These are phyloP conservation scores for Astrothelium subdiscretum DNA, from an alignment of 495 filamentous ascomycete species.

Conservation along the genomic window DNA sequence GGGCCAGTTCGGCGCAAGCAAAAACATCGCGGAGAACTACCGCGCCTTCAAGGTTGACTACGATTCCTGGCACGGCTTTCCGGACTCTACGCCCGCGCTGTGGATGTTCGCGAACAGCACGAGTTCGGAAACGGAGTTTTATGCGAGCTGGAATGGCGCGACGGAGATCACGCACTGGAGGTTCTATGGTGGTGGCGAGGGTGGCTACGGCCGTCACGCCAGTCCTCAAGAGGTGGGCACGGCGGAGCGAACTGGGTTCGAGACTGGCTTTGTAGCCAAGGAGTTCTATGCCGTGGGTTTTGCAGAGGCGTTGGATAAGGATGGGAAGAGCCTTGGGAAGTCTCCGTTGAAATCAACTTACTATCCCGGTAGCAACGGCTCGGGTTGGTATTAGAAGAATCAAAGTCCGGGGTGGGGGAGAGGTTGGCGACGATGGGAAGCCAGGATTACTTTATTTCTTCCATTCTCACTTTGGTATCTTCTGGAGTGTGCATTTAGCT, in stretches of 20 bases:
- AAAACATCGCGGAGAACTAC: conserved; percentile 15
- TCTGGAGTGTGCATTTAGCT: no score
- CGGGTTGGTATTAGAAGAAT: background rate
- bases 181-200: background rate
- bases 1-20: conserved; percentile 17
- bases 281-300: conserved; percentile 10
- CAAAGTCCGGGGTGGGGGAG: no score
- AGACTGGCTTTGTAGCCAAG: conserved; percentile 15
- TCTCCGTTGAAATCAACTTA: background rate
- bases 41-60: conserved; percentile 13
- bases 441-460: no score
- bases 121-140: background rate
- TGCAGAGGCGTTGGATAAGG: conserved; percentile 18
- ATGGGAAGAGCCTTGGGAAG: conserved; percentile 9
- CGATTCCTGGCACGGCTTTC: conserved; percentile 11
- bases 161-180: conserved; percentile 15
- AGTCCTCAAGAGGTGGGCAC: background rate
- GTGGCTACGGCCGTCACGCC: background rate
- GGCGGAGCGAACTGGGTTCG: conserved; percentile 15
- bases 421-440: no score
- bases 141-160: conserved; percentile 20
- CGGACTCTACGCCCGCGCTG: conserved; percentile 3
- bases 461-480: no score
- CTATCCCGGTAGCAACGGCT: conserved; percentile 3
- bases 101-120: background rate